Percentiles rank a stretch among this genome's conserved stretches.
These are phyloP conservation scores for Rubia balearica DNA, from an alignment of 305 asterid genomes.

Conservation along the genomic window DNA sequence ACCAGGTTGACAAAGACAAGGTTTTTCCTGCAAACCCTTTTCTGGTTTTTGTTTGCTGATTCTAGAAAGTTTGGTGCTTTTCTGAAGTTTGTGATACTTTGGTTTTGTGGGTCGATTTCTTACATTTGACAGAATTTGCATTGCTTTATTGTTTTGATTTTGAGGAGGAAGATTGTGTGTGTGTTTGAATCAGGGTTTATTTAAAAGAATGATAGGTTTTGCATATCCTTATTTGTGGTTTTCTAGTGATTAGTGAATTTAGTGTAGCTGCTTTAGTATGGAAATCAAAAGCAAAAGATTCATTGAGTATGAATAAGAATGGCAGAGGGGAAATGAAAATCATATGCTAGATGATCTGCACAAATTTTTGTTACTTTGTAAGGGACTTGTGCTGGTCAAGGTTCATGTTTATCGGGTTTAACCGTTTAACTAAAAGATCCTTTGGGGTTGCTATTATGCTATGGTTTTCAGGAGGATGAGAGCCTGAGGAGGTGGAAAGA, in stretches of 20 bases:
- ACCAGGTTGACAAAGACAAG: constrained; percentile 71
- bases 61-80: not conserved
- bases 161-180: not conserved
- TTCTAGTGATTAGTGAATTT: not conserved
- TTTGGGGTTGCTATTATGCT: constrained; percentile 5
- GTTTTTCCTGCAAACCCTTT: constrained; percentile 21
- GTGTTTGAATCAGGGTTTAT: not conserved
- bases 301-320: not conserved
- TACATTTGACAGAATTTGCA: not conserved
- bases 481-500: constrained; percentile 79
- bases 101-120: not conserved
- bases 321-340: not conserved
- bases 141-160: not conserved
- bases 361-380: not conserved
- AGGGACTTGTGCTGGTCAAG: not conserved
- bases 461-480: constrained; percentile 56
- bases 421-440: constrained; percentile 1
- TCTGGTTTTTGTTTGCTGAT: not conserved
- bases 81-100: not conserved
- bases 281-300: not conserved
- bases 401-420: not conserved
- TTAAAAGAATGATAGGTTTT: not conserved
- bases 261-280: not conserved
- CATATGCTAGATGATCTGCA: too few relatives aligned
- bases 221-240: not conserved